Evolutionary conservation across 1,139 yeast genomes (phyloP), one percentile per base, ranked within the genome.

Genomic region (Citeromyces siamensis): DNA sequence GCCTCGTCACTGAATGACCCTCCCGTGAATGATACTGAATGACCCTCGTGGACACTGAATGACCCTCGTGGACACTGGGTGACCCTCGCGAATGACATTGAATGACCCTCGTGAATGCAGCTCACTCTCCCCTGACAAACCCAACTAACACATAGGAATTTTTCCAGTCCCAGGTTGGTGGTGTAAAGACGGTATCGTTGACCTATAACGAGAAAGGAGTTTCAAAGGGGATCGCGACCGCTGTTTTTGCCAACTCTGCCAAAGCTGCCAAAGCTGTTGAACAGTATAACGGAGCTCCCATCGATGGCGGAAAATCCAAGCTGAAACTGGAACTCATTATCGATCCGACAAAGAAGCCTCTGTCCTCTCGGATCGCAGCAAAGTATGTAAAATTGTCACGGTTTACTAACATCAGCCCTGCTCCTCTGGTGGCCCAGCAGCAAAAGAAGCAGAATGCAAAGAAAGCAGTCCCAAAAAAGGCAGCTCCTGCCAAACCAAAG

Each of bases 211-310:
- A 81, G 60, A 77, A 71, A 55, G 98, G 98, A 38, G 77, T 75
- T 59, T 85, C 94, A 46, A 82, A 82, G 47, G 98, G 98, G 59
- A 74, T 76, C 62, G 95, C 95, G 42, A 85, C 93, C 43, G 72
- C 90, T 50, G 68, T 79, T 42, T 90, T 90, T 68, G 74, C 66
- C 55, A 64, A 67, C 41, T 60, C 72, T 41, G 76, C 77, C 44
- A 68, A 70, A 55, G 97, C 98, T 37, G 60, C 65, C 43, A 65
- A 60, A 48, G 95, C 96, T 34, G 85, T 83, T 51, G 75, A 76
- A 51, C 77, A 77, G 53, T 90, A 81, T 65, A 83, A 90, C 58
- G 93, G 93, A 50, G 93, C 95, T 29, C 86, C 95, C 50, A 83
- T 90, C 50, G 98, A 90, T 55, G 80, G 80, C 38, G 96, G 96